phyloP scores from a whole-genome alignment of 1,284 basidiomycete genomes.

The Golubevia pallescens region DNA sequence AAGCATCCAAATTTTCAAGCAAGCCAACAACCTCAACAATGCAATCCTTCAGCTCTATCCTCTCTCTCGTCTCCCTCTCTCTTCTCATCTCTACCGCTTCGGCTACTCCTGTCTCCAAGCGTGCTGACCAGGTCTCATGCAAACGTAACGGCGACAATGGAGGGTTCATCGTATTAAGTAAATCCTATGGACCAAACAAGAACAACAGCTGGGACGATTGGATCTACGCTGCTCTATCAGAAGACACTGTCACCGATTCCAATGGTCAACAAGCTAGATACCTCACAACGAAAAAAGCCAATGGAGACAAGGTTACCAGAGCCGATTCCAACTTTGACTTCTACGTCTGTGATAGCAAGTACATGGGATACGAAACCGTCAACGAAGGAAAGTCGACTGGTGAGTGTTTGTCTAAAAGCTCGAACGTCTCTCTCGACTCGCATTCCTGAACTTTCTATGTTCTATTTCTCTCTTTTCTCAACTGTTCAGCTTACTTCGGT shows the following conservation, averaged over 20 bases:
- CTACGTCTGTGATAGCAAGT: background rate
- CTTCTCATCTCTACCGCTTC: background rate
- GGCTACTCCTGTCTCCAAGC: background rate
- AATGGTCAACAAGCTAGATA: background rate
- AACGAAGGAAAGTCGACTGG: background rate
- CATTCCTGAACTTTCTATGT: background rate
- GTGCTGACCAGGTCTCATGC: background rate
- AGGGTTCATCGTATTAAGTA: background rate
- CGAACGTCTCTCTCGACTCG: too few relatives aligned
- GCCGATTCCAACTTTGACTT: background rate
- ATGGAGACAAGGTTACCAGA: background rate
- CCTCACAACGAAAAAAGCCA: background rate
- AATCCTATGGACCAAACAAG: background rate
- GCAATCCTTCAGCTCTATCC: background rate
- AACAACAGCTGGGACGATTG: background rate
- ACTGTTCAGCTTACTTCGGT: background rate
- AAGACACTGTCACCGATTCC: background rate
- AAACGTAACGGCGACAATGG: background rate
- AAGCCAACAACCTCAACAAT: background rate
- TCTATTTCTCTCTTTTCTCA: background rate
- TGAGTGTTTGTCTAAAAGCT: background rate
- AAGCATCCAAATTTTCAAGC: background rate
- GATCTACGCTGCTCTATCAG: background rate
- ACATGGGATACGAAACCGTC: background rate
- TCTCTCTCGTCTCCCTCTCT: background rate